Percentiles rank a stretch among this genome's conserved stretches.
Evolutionary conservation across 345 rosid species (phyloP).

Genomic region (Aquilaria sinensis): DNA sequence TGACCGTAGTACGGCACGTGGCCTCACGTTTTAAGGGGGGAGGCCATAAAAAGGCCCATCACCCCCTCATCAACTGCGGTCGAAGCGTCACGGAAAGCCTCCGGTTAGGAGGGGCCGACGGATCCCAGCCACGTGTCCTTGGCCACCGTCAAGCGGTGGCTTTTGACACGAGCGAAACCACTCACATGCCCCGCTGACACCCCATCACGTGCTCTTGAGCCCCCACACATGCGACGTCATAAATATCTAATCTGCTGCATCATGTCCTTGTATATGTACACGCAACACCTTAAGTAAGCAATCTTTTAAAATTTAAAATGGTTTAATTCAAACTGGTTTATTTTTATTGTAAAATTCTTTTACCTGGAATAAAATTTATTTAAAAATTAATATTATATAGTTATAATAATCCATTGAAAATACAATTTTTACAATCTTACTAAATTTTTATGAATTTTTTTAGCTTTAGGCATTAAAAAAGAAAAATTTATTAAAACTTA

Average conservation of each 20-base stretch:
- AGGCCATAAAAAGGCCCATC: background rate
- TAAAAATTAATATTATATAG: no score
- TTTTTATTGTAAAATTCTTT: no score
- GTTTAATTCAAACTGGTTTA: no score
- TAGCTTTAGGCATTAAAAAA: no score
- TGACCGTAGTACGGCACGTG: conserved; percentile 36
- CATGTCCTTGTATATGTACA: no score
- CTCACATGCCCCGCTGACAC: conserved; percentile 57
- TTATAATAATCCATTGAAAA: no score
- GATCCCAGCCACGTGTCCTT: conserved; percentile 32
- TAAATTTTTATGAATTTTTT: no score
- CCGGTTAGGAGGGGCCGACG: background rate
- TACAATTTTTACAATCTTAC: no score
- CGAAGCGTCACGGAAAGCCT: conserved; percentile 13
- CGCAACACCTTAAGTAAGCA: no score
- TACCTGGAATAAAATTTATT: no score
- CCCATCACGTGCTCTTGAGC: conserved; percentile 36
- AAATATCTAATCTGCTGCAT: background rate
- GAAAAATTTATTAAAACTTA: no score
- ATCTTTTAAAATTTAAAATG: no score
- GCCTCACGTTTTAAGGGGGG: conserved; percentile 21
- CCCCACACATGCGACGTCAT: conserved; percentile 20
- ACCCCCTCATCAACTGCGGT: background rate
- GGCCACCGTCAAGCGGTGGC: conserved; percentile 46
- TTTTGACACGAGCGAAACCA: conserved; percentile 26